Evolutionary conservation across 352 stramenopile genomes (phyloP).

Genomic region (Saprolegnia diclina): DNA sequence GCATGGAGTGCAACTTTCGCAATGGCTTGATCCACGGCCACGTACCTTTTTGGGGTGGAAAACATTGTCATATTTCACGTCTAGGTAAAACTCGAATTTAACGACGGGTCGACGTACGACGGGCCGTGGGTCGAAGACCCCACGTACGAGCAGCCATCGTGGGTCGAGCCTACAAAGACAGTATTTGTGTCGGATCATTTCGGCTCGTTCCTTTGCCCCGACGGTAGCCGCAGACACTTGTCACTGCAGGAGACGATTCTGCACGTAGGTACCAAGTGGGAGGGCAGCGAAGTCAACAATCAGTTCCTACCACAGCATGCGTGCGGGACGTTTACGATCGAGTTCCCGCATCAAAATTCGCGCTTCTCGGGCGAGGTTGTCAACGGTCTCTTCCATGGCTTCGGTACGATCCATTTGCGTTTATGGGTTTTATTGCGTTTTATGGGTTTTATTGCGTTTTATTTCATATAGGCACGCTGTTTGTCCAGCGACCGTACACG

Average conservation of each 20-base stretch:
- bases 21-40: conserved; percentile 57
- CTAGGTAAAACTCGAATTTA: conserved; percentile 55
- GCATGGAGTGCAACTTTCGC: conserved; percentile 65
- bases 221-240: conserved; percentile 31
- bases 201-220: conserved; percentile 63
- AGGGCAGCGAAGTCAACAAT: conserved; percentile 73
- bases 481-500: conserved; percentile 51
- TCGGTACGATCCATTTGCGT: conserved; percentile 30
- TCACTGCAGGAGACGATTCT: not conserved
- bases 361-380: conserved; percentile 52
- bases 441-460: not conserved
- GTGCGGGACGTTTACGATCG: conserved; percentile 54
- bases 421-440: not conserved
- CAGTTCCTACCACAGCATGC: conserved; percentile 74
- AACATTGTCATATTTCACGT: not conserved
- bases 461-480: conserved; percentile 33
- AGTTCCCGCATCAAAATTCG: conserved; percentile 37
- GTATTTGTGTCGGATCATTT: conserved; percentile 40
- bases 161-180: conserved; percentile 54
- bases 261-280: conserved; percentile 45
- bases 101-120: conserved; percentile 74
- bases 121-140: conserved; percentile 68
- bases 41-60: conserved; percentile 34
- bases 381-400: conserved; percentile 61
- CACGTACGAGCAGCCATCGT: conserved; percentile 41